phyloP scores from a whole-genome alignment of 2,329 filamentous ascomycete species.

The Berkeleyomyces basicola region DNA sequence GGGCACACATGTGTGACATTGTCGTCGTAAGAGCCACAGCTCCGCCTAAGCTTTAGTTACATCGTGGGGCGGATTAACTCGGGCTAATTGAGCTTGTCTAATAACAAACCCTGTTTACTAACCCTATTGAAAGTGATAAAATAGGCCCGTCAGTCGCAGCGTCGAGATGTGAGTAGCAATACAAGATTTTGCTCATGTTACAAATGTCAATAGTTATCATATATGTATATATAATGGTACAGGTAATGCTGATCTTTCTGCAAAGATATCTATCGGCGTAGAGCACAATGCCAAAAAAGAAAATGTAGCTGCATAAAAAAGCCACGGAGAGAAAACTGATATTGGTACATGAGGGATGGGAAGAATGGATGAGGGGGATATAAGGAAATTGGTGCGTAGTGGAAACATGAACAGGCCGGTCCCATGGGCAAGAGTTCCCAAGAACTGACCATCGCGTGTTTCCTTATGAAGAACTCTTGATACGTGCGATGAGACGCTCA shows the following conservation, averaged over 20 bases:
- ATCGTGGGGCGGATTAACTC: constrained; percentile 9
- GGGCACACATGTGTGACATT: background rate
- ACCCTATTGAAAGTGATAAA: background rate
- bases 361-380: background rate
- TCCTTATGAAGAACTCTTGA: constrained; percentile 2
- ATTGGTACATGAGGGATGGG: background rate
- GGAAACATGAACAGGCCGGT: background rate
- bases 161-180: too few species aligned
- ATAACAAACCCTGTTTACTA: background rate
- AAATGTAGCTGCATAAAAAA: background rate
- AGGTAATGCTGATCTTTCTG: background rate
- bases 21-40: background rate
- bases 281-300: background rate
- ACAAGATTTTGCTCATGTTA: background rate
- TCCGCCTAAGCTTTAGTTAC: background rate
- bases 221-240: background rate
- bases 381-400: background rate
- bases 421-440: background rate
- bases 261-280: background rate
- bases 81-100: background rate
- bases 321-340: background rate
- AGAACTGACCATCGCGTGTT: background rate
- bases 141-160: too few species aligned
- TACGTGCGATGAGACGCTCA: constrained; percentile 49
- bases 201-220: background rate